Percentiles rank a stretch among this genome's conserved stretches.
These are phyloP conservation scores for Dactylorhiza incarnata DNA, from an alignment of 106 monocot species.

Conservation along the genomic window DNA sequence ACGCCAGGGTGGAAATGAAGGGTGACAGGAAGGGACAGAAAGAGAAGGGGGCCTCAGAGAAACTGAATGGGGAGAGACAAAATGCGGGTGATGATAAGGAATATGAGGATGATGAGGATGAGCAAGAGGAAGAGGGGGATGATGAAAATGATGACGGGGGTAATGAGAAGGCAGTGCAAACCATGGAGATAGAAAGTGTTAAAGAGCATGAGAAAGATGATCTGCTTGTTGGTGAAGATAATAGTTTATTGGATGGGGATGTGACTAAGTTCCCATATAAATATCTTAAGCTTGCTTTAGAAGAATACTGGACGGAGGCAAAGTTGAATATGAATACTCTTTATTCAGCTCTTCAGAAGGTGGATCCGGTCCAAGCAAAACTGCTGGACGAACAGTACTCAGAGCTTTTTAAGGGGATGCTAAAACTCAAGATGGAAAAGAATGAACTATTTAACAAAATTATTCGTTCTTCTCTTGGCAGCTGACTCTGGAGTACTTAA, in stretches of 20 bases:
- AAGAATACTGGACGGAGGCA: constrained; percentile 1
- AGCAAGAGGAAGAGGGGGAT: not conserved
- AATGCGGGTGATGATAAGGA: not conserved
- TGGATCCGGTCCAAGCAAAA: not conserved
- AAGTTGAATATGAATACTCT: constrained; percentile 4
- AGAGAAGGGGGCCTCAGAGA: not conserved
- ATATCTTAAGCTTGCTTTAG: constrained; percentile 1
- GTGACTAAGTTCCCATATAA: not conserved
- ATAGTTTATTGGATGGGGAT: not conserved
- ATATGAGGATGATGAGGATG: not conserved
- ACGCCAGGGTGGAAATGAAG: not conserved
- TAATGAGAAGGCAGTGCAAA: not conserved
- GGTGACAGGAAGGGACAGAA: not conserved
- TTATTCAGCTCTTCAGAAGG: not conserved
- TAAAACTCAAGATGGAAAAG: constrained; percentile 2
- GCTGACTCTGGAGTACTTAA: not conserved
- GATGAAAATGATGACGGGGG: not conserved
- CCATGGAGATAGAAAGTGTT: not conserved
- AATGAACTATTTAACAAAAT: not conserved
- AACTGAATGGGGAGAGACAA: not conserved
- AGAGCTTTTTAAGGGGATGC: not conserved
- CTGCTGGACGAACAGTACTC: not conserved
- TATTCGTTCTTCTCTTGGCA: not conserved
- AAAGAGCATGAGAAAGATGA: not conserved
- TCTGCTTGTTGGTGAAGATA: not conserved